phyloP scores from a whole-genome alignment of 2,329 filamentous ascomycete species.

The Pseudogymnoascus sp. region DNA sequence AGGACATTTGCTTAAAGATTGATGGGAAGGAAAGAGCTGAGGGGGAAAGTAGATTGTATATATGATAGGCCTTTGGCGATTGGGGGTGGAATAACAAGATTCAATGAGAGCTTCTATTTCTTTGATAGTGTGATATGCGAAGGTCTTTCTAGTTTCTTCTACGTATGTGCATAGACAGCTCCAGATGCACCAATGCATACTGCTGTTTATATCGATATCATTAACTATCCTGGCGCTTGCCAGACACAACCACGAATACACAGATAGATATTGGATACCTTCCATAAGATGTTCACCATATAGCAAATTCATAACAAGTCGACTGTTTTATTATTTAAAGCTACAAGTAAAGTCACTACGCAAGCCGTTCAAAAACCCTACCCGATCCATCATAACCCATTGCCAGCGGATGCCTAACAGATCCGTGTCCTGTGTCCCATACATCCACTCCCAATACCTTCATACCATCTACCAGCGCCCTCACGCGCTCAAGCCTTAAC shows the following conservation, averaged over 20 bases:
- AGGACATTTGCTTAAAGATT: constrained; percentile 49
- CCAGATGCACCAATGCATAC: neutral
- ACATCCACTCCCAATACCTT: neutral
- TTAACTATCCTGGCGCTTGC: neutral
- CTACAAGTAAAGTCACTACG: neutral
- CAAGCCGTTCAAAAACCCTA: neutral
- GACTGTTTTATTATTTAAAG: neutral
- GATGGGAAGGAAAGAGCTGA: constrained; percentile 12
- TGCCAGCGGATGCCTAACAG: neutral
- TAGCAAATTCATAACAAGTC: neutral
- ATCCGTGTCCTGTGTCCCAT: neutral
- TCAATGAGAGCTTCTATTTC: neutral
- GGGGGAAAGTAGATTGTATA: constrained; percentile 13
- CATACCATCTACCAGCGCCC: neutral
- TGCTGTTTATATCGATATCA: neutral
- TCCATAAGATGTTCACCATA: neutral
- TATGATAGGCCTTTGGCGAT: neutral
- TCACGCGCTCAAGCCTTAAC: neutral
- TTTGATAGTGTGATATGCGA: neutral
- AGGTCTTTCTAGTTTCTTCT: neutral
- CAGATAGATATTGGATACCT: neutral
- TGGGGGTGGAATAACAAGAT: neutral
- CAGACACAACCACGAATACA: neutral
- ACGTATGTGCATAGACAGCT: neutral
- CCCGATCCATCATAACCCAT: neutral